Conservation (phyloP, 352 stramenopile species). For the Peronosclerospora sorghi region DNA sequence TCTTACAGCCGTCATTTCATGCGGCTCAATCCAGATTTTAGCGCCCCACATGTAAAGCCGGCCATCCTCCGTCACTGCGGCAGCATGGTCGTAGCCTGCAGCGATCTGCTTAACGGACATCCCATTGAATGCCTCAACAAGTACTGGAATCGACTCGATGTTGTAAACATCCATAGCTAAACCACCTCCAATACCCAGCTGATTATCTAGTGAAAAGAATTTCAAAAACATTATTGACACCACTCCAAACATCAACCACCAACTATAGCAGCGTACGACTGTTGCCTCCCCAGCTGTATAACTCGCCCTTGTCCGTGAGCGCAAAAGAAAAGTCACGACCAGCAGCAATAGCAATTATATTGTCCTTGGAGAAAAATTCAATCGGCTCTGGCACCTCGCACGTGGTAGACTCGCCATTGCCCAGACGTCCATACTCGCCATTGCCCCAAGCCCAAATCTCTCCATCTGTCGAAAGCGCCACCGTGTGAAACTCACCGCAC, state of each 20-base stretch:
- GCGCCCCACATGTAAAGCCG: slow-evolving; percentile 77
- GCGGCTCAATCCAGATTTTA: slow-evolving; percentile 89
- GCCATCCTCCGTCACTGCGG: slow-evolving; percentile 65
- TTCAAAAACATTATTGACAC: slow-evolving; percentile 5
- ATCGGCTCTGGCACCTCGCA: slow-evolving; percentile 75
- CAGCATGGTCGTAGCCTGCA: slow-evolving; percentile 89
- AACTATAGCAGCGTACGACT: slow-evolving; percentile 50
- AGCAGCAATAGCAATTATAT: slow-evolving; percentile 57
- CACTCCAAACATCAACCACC: neutral
- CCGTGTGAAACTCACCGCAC: slow-evolving; percentile 85
- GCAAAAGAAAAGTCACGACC: slow-evolving; percentile 86
- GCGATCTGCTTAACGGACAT: slow-evolving; percentile 77
- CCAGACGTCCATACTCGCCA: slow-evolving; percentile 86
- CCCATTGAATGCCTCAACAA: slow-evolving; percentile 64
- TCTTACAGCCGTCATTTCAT: slow-evolving; percentile 74
- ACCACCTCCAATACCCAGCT: slow-evolving; percentile 82
- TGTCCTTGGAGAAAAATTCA: slow-evolving; percentile 73
- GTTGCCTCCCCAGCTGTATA: slow-evolving; percentile 89
- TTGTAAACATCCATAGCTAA: slow-evolving; percentile 89
- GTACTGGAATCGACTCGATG: slow-evolving; percentile 88
- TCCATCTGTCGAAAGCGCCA: slow-evolving; percentile 78
- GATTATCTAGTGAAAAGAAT: slow-evolving; percentile 47
- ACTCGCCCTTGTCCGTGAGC: slow-evolving; percentile 66
- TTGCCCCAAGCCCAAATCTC: slow-evolving; percentile 89
- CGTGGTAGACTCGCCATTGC: slow-evolving; percentile 80